Conservation (phyloP, 345 rosid species). For the Aquilaria yunnanensis region DNA sequence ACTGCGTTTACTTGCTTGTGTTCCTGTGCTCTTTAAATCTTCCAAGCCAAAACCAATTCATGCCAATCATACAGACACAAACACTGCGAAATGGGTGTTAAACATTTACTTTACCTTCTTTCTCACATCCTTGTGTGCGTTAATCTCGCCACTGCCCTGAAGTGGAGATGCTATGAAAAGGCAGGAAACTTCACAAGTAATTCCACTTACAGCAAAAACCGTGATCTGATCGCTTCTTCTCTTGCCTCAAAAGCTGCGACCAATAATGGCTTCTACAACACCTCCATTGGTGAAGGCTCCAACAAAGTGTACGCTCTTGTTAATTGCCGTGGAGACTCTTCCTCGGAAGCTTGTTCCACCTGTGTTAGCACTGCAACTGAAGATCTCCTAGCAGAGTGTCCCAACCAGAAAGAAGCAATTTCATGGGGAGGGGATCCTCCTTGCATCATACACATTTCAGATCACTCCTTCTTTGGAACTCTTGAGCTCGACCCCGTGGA, state of each 20-base stretch:
- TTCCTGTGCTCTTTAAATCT: too few species aligned
- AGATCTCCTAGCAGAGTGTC: slow-evolving; percentile 7
- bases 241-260: slow-evolving; percentile 13
- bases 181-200: background rate
- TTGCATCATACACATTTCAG: slow-evolving; percentile 20
- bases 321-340: slow-evolving; percentile 27
- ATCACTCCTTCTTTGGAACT: slow-evolving; percentile 17
- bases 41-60: too few species aligned
- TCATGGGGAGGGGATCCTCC: slow-evolving; percentile 12
- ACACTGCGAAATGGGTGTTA: too few species aligned
- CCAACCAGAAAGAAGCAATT: slow-evolving; percentile 1
- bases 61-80: too few species aligned
- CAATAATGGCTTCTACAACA: slow-evolving; percentile 13
- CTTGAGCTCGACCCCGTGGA: slow-evolving; percentile 16
- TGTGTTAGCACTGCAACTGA: slow-evolving; percentile 13
- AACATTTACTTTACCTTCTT: too few species aligned
- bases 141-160: background rate
- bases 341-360: slow-evolving; percentile 3
- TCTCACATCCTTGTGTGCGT: too few species aligned
- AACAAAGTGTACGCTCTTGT: slow-evolving; percentile 17
- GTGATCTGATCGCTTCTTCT: slow-evolving; percentile 8
- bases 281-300: slow-evolving; percentile 7
- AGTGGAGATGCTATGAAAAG: background rate
- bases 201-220: slow-evolving; percentile 10
- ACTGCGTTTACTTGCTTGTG: too few species aligned